These are phyloP conservation scores for Exophiala viscosa DNA, from an alignment of 2,329 filamentous ascomycete species.

Conservation along the genomic window DNA sequence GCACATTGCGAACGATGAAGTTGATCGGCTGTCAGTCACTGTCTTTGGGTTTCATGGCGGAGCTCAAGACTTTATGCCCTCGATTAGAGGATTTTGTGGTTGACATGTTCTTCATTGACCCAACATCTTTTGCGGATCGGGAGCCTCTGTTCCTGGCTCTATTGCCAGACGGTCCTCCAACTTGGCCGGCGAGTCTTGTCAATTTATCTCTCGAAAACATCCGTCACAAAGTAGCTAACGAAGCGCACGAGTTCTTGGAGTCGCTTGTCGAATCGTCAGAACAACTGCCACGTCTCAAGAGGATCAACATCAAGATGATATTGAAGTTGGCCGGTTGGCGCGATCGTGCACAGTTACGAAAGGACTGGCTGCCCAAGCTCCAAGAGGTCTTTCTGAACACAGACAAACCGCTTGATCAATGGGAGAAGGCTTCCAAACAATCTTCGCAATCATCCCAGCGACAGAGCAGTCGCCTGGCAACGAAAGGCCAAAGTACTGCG, in stretches of 20 bases:
- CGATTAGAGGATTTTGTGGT: conserved; percentile 67
- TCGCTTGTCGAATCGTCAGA: conserved; percentile 71
- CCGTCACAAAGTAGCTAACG: conserved; percentile 66
- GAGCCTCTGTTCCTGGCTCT: conserved; percentile 69
- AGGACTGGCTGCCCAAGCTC: conserved; percentile 71
- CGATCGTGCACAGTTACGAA: conserved; percentile 72
- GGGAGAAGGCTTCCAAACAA: conserved; percentile 3
- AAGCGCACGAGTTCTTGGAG: conserved; percentile 72
- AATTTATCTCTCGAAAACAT: conserved; percentile 72
- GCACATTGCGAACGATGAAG: conserved; percentile 62
- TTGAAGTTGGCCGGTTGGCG: conserved; percentile 75
- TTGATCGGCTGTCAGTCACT: conserved; percentile 77
- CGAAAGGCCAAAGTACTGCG: conserved; percentile 7
- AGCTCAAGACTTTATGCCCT: conserved; percentile 65
- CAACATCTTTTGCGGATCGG: conserved; percentile 65
- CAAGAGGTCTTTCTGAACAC: conserved; percentile 45
- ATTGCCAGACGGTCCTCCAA: conserved; percentile 48
- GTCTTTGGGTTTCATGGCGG: conserved; percentile 68
- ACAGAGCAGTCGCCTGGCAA: conserved; percentile 38
- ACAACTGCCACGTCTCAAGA: conserved; percentile 63
- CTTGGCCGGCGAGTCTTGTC: conserved; percentile 71
- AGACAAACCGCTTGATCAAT: conserved; percentile 2
- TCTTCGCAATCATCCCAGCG: conserved; percentile 33
- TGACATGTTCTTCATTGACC: conserved; percentile 74
- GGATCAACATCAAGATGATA: conserved; percentile 70